Conservation (phyloP, 768 basidiomycete species). For the Calocera viscosa region DNA sequence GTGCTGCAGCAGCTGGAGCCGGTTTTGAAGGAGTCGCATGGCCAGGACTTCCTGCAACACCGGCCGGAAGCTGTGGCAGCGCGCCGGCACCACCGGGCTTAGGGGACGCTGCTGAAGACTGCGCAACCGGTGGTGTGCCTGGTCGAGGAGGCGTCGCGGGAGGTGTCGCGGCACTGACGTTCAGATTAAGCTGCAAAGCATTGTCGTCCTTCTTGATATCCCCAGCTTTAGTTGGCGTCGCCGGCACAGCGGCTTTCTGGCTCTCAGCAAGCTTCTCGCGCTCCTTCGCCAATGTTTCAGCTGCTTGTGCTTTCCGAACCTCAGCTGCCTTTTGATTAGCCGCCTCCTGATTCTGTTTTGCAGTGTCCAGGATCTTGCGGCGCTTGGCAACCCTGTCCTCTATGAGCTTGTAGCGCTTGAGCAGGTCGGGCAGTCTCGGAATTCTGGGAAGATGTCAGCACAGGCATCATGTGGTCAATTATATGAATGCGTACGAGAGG, state of each 20-base stretch:
- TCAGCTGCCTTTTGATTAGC: neutral
- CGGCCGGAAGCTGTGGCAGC: neutral
- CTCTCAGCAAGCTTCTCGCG: neutral
- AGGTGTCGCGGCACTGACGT: neutral
- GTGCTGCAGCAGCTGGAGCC: neutral
- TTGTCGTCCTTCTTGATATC: neutral
- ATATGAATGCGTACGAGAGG: slow-evolving; percentile 42
- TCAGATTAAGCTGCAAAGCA: slow-evolving; percentile 1
- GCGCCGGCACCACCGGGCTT: neutral
- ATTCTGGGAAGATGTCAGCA: neutral
- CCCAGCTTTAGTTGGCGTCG: neutral
- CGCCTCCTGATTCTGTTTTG: neutral
- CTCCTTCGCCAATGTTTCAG: neutral
- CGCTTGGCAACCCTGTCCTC: neutral
- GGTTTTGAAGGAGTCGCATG: neutral
- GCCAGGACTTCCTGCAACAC: neutral
- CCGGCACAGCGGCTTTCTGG: neutral
- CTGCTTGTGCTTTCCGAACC: neutral
- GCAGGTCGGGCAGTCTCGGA: neutral
- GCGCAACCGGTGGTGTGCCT: neutral
- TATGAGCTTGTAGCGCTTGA: neutral
- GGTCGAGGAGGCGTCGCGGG: neutral
- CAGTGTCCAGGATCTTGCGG: neutral
- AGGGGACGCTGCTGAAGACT: neutral
- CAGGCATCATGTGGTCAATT: neutral